Base-by-base conservation (phyloP, 2,329 filamentous ascomycete genomes). In the Aspergillus pseudotamarii region DNA sequence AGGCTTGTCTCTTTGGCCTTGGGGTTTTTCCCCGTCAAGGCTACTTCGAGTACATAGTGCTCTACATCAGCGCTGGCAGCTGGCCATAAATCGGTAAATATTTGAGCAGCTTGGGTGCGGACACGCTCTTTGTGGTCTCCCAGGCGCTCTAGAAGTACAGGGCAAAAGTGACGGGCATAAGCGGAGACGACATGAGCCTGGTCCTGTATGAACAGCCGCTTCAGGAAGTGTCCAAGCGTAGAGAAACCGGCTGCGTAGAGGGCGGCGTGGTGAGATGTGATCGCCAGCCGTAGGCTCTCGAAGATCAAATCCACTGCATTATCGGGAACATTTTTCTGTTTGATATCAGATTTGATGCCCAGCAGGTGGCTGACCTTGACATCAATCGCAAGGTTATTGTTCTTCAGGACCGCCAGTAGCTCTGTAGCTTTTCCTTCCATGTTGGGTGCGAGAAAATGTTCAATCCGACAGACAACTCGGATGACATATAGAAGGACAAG, bases 101-200 rank as follows among this genome's bases (percentile, higher is more conserved):
- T 88, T 75, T 93, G 90, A 51, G 88, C 83, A 19, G 93, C 92
- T 63, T 94, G 84, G 36, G 84, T 81, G 71, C 94, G 88, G 70
- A 93, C 88, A 76, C 93, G 94, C 74, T 97, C 94, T 76, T 94
- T 94, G 68, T 88, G 87, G 75, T 97, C 94, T 63, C 93, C 93
- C 63, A 98, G 85, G 76, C 93, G 91, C 62, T 97, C 94, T 61
- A 93, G 82, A 59, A 97, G 84, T 53, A 94, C 78, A 4, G 92
- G 88, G 65, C 95, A 85, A 10, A 93, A 89, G 66, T 88, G 85
- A 57, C 86, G 85, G 3, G 89, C 89, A 76, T 96, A 82, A n/a
- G 76, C 86, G 68, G 90, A 89, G 64, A 87, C 80, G 63, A 93
- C 82, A 66, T 88, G 84, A 73, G 90, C 91, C 64, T 92, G 89